Base-by-base conservation (phyloP, 495 filamentous ascomycete species). In the Penicillium steckii region DNA sequence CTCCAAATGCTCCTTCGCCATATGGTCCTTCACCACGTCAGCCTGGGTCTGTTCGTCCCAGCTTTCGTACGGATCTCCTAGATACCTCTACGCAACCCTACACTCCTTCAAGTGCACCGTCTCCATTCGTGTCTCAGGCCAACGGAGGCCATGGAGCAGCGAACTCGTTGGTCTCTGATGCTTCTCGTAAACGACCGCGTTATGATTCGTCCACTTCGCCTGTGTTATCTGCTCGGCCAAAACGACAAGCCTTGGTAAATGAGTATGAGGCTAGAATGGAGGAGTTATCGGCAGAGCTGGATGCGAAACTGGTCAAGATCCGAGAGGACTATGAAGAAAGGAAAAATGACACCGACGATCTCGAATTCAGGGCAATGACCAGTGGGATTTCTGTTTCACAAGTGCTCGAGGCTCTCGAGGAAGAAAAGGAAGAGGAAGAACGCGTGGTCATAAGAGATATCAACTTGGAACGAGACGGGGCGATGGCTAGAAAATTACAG, bases 381-480 rank as follows among this genome's bases (percentile, higher is more conserved):
- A 46, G 55, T 5, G 29, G 35, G 3, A 50, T 74, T 0, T 54
- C 75, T 3, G 67, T 64, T 10, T 56, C 66, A 0, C 44, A 72
- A 40, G 60, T 61, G 18, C 44, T 57, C 12, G 63, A 71, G 24
- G 57, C 61, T 7, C 45, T 78, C 7, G 55, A 40, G 7, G 60
- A 63, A 17, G 60, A 79, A 42, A 63, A 67, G 22, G 64, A 68
- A 25, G 75, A 77, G 9, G 38, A 37, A 3, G 52, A 54, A 19
- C 41, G 40, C 17, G 37, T 26, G 1, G 53, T 66, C 25, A 24
- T 38, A 9, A 27, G 29, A 17, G 30, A 53, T 9, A 56, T 52
- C 15, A 60, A 58, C 23, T 21, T 58, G 13, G 55, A 57, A 17
- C 61, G 50, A n/a, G 81, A 84, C 52, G 78, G 59, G 35, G 77